A percentile compares a stretch with the other conserved stretches of the same genome.
These are phyloP conservation scores for Rhodotorula sphaerocarpa DNA, from an alignment of 768 basidiomycete species.

Conservation along the genomic window DNA sequence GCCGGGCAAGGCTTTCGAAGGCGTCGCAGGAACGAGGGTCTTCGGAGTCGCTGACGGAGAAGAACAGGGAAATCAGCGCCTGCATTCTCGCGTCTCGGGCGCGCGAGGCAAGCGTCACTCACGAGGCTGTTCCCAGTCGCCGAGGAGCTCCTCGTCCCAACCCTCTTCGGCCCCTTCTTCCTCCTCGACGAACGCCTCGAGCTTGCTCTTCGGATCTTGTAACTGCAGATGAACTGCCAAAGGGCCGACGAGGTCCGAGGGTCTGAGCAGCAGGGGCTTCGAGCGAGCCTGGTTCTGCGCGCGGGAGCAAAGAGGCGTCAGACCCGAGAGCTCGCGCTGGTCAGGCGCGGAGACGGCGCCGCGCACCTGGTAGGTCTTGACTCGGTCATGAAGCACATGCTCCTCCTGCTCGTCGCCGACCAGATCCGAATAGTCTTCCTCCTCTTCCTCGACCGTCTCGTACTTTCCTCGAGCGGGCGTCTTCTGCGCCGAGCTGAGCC, in stretches of 20 bases:
- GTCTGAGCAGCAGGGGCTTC: conserved; percentile 15
- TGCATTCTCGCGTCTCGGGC: no score
- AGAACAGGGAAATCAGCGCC: no score
- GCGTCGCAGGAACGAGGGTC: no score
- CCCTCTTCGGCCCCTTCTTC: no score
- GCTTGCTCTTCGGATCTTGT: background rate
- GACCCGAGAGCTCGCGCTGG: background rate
- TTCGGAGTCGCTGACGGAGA: no score
- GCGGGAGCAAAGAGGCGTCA: background rate
- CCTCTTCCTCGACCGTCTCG: conserved; percentile 68
- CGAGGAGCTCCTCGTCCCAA: no score
- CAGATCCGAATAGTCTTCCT: conserved; percentile 88
- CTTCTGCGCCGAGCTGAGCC: no score
- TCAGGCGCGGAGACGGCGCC: background rate
- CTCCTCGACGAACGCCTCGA: background rate
- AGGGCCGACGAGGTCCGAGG: background rate
- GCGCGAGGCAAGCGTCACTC: no score
- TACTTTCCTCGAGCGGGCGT: conserved; percentile 45
- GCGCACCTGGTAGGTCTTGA: conserved; percentile 71
- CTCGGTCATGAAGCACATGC: conserved; percentile 60
- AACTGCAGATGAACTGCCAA: no score
- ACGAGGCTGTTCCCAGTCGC: no score
- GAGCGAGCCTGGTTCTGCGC: conserved; percentile 55
- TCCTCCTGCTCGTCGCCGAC: conserved; percentile 66
- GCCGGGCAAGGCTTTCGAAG: no score